Conservation (phyloP, 1,284 basidiomycete genomes). For the Trametes pubescens region DNA sequence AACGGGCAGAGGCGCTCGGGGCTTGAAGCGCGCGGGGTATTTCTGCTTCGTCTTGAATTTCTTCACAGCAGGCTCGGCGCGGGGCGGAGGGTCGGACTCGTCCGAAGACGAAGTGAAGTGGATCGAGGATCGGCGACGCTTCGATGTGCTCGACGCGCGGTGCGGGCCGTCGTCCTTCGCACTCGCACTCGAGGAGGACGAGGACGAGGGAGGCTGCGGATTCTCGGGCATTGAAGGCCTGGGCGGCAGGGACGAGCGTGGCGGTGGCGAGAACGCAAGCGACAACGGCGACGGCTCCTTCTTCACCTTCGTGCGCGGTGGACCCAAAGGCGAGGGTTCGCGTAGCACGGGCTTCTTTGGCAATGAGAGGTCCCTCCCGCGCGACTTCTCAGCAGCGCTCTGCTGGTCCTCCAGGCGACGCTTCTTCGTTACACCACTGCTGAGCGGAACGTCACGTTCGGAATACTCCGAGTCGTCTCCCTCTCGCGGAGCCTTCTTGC, state of each 20-base stretch:
- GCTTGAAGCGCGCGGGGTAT: conserved; percentile 31
- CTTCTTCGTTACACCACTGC: conserved; percentile 32
- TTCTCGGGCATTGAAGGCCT: conserved; percentile 30
- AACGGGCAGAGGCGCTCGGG: conserved; percentile 48
- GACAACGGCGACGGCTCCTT: conserved; percentile 44
- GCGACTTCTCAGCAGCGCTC: conserved; percentile 31
- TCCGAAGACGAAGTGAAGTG: conserved; percentile 69
- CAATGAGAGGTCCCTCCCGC: conserved; percentile 40
- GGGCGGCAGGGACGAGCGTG: conserved; percentile 34
- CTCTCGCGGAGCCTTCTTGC: conserved; percentile 35
- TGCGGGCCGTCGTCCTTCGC: conserved; percentile 32
- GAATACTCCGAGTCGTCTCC: conserved; percentile 38
- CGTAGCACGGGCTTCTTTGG: conserved; percentile 43
- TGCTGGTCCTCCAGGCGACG: conserved; percentile 39
- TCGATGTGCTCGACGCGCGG: conserved; percentile 29
- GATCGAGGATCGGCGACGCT: conserved; percentile 48
- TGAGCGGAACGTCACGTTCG: conserved; percentile 36
- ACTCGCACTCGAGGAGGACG: conserved; percentile 37
- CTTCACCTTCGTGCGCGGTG: conserved; percentile 44
- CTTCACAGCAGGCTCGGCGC: conserved; percentile 29
- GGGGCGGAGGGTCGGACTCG: conserved; percentile 47
- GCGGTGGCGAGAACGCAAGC: conserved; percentile 34
- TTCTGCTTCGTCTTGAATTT: conserved; percentile 19
- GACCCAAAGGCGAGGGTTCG: conserved; percentile 37
- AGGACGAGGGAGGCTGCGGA: conserved; percentile 33